Base-by-base conservation (phyloP, 2,329 filamentous ascomycete species). In the Xylariomycetidae sp. region DNA sequence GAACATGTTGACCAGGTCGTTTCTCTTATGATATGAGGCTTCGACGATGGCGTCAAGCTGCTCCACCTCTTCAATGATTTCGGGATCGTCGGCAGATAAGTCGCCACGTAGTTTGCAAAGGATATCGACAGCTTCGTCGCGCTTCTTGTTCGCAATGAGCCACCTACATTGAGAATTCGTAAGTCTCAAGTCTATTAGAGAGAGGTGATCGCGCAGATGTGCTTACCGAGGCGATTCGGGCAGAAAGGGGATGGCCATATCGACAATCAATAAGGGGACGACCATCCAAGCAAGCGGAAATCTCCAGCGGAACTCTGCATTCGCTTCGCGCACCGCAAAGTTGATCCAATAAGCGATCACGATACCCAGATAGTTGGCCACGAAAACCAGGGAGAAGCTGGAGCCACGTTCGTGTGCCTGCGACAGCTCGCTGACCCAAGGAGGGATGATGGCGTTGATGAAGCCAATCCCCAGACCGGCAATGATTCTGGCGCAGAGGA, bases 311-410 rank as follows among this genome's bases (percentile, higher is more conserved):
- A 62, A 50, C 18, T 55, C 52, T 1, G 46, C 39, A 30, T 51
- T 40, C 25, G 53, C 48, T 30, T 49, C 37, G 31, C 50, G 44
- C 7, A 59, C 32, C 22, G 59, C 59, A 42, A 63, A 64, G 31
- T 54, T 56, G 34, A 64, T 49, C 60, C 61, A 64, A 46, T 60
- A 62, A 4, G 61, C 58, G 6, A 61, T 45, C 16, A 58, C 62
- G 28, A 74, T 70, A 16, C 70, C 69, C 3, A 72, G 57, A 38
- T 70, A 72, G 45, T 74, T 72, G 25, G 69, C 68, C 32, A 72
- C 65, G 47, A 74, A 73, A 27, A 71, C 66, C 34, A 69, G 66
- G 13, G 62, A 68, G 20, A 71, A 56, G 33, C 55, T 66, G 2
- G 59, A 62, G 35, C 70, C 69, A 4, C 70, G 61, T 40, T 69